Conservation (phyloP, 202 grass and related monocot genomes). For the Musa balbisiana region DNA sequence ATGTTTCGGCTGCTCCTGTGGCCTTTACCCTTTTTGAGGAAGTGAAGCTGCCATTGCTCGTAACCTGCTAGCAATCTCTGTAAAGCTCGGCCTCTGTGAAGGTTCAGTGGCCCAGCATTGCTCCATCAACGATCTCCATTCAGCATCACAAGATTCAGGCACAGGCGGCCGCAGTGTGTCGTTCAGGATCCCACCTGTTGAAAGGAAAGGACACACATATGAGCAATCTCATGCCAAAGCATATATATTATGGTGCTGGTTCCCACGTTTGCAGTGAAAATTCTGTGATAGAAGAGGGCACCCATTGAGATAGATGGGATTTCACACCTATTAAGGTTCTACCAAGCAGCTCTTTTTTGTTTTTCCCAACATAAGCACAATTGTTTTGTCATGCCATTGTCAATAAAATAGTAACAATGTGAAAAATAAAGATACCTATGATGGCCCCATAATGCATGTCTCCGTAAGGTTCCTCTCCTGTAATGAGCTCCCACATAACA, state of each 20-base stretch:
- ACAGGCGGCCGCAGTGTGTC: conserved; percentile 11
- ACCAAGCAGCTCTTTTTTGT: too few species aligned
- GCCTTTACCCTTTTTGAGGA: too few species aligned
- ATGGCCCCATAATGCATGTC: conserved; percentile 14
- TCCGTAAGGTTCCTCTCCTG: conserved; percentile 6
- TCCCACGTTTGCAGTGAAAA: background rate
- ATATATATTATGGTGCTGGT: background rate
- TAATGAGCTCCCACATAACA: conserved; percentile 15
- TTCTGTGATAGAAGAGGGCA: background rate
- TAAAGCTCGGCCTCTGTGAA: conserved; percentile 14
- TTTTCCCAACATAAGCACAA: background rate
- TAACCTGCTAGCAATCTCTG: conserved; percentile 7
- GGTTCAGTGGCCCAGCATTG: conserved; percentile 11
- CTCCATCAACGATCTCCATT: conserved; percentile 18
- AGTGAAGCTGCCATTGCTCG: background rate
- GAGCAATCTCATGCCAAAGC: background rate
- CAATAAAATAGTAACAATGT: background rate
- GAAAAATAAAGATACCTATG: background rate
- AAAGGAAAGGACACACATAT: background rate
- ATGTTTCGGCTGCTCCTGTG: background rate
- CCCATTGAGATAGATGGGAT: too few species aligned
- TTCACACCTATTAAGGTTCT: too few species aligned
- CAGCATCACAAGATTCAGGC: conserved; percentile 9
- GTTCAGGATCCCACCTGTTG: conserved; percentile 8
- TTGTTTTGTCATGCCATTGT: background rate